Percentiles rank a stretch among this genome's conserved stretches.
These are phyloP conservation scores for Cucurbitaria berberidis DNA, from an alignment of 2,329 filamentous ascomycete genomes.

Conservation along the genomic window DNA sequence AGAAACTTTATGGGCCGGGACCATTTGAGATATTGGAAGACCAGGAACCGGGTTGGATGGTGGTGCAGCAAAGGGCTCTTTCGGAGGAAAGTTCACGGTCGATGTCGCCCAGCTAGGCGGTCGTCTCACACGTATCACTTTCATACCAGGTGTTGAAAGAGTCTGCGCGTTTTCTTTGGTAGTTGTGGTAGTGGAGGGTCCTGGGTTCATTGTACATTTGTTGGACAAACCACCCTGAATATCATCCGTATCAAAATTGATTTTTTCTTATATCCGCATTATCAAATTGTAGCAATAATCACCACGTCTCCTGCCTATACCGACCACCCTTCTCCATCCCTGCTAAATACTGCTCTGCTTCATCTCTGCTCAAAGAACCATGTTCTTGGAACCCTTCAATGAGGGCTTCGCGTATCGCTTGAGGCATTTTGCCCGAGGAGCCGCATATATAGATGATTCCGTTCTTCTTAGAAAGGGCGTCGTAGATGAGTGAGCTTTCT, in stretches of 20 bases:
- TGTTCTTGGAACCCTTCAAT: constrained; percentile 63
- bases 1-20: background rate
- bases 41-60: constrained; percentile 4
- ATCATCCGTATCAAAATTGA: too few relatives aligned
- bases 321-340: constrained; percentile 66
- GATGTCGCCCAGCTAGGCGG: too few relatives aligned
- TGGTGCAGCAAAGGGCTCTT: constrained; percentile 7
- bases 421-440: constrained; percentile 73
- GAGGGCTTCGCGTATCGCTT: constrained; percentile 70
- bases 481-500: constrained; percentile 57
- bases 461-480: constrained; percentile 56
- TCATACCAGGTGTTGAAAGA: too few relatives aligned
- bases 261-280: too few relatives aligned
- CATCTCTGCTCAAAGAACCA: constrained; percentile 50
- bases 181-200: too few relatives aligned
- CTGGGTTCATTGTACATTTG: too few relatives aligned
- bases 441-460: constrained; percentile 66
- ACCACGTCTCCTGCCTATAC: constrained; percentile 76
- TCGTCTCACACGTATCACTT: too few relatives aligned
- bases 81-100: background rate
- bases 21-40: background rate
- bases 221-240: too few relatives aligned
- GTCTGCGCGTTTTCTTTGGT: too few relatives aligned
- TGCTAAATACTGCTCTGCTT: constrained; percentile 63
- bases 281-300: too few relatives aligned